Conservation (phyloP, 495 filamentous ascomycete species). For the Bacidia rubella region DNA sequence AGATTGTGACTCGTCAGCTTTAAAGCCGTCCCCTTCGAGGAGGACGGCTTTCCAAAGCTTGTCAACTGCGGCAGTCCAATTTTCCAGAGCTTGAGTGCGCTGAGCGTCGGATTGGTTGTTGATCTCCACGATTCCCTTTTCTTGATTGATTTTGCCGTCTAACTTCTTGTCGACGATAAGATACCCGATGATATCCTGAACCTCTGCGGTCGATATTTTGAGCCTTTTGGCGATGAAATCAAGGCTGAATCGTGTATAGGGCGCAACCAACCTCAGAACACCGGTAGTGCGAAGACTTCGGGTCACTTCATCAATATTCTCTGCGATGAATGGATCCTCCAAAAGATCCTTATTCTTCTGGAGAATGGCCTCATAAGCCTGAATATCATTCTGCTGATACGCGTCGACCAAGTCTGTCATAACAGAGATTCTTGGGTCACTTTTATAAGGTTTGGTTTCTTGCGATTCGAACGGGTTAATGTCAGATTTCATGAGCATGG, state of each 20-base stretch:
- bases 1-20: constrained; percentile 20
- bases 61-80: constrained; percentile 57
- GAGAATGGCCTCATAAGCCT: constrained; percentile 75
- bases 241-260: constrained; percentile 84
- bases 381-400: constrained; percentile 91
- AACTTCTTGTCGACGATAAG: constrained; percentile 83
- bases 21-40: constrained; percentile 63
- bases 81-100: constrained; percentile 56
- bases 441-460: constrained; percentile 98
- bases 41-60: constrained; percentile 52
- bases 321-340: constrained; percentile 88
- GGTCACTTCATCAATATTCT: constrained; percentile 98
- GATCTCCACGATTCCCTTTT: constrained; percentile 68
- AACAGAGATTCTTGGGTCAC: constrained; percentile 81
- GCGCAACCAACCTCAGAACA: constrained; percentile 82
- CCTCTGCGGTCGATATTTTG: constrained; percentile 70
- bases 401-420: constrained; percentile 97
- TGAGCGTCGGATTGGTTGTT: constrained; percentile 60
- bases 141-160: constrained; percentile 78
- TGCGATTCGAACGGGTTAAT: constrained; percentile 99
- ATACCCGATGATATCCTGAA: constrained; percentile 84
- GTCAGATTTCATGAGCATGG: constrained; percentile 98
- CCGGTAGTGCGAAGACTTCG: constrained; percentile 97
- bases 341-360: constrained; percentile 81
- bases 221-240: constrained; percentile 75